Conservation (phyloP, 306 rosid species). For the Corylus avellana region DNA sequence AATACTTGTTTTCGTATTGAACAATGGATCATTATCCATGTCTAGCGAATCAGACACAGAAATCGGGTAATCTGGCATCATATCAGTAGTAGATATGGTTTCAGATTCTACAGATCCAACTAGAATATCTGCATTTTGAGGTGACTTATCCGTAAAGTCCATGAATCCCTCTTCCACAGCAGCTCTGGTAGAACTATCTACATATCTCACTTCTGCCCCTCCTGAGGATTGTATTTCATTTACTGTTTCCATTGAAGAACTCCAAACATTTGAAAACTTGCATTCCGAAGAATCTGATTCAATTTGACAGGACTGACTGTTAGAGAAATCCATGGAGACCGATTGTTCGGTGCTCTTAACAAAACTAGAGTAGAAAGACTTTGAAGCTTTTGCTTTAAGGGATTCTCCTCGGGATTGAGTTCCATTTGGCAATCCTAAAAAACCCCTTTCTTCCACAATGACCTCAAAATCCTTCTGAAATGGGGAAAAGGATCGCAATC, state of each 20-base stretch:
- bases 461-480: conserved; percentile 60
- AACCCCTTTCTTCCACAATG: conserved; percentile 32
- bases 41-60: conserved; percentile 34
- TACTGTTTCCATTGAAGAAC: conserved; percentile 31
- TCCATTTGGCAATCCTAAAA: conserved; percentile 51
- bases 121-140: conserved; percentile 39
- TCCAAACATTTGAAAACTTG: conserved; percentile 33
- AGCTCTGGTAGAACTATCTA: conserved; percentile 40
- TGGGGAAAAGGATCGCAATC: conserved; percentile 45
- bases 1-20: conserved; percentile 48
- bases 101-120: conserved; percentile 41
- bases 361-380: conserved; percentile 34
- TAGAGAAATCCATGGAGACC: conserved; percentile 22
- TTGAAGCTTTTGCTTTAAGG: conserved; percentile 45
- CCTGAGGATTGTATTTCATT: conserved; percentile 27
- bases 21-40: conserved; percentile 39
- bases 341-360: conserved; percentile 32
- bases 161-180: conserved; percentile 36
- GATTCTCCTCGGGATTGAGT: conserved; percentile 44
- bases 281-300: conserved; percentile 33
- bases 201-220: conserved; percentile 40
- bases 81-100: conserved; percentile 38
- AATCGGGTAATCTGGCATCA: conserved; percentile 33
- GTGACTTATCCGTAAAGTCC: conserved; percentile 38
- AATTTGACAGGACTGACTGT: conserved; percentile 28